Evolutionary conservation across 768 basidiomycete species (phyloP).

Genomic region (Tylopilus plumbeoviolaceoides): DNA sequence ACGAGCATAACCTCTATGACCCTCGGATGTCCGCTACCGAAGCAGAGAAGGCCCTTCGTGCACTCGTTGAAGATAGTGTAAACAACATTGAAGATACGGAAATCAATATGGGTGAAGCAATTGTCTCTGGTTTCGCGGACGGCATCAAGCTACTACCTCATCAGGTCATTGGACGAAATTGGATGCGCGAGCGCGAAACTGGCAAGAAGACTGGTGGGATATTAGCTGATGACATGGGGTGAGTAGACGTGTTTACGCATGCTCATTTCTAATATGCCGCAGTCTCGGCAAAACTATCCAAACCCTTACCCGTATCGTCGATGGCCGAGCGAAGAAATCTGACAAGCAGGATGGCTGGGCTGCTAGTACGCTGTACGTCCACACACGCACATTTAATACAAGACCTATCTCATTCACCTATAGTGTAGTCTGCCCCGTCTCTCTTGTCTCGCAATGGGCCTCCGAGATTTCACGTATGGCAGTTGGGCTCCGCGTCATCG

Average conservation of each 20-base stretch:
- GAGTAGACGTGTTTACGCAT: constrained; percentile 7
- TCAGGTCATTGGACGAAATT: constrained; percentile 78
- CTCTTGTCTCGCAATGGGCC: constrained; percentile 89
- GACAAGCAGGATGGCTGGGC: constrained; percentile 74
- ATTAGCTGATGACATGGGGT: constrained; percentile 91
- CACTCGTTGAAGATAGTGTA: constrained; percentile 66
- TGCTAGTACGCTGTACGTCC: constrained; percentile 58
- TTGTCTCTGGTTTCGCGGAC: constrained; percentile 73
- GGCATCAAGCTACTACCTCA: constrained; percentile 75
- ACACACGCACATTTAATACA: neutral
- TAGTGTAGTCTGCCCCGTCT: constrained; percentile 85
- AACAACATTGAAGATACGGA: constrained; percentile 45
- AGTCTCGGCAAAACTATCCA: constrained; percentile 92
- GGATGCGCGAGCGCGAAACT: constrained; percentile 84
- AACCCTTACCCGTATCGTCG: constrained; percentile 80
- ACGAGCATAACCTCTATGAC: constrained; percentile 25
- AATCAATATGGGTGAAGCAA: constrained; percentile 60
- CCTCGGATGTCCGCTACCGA: constrained; percentile 45
- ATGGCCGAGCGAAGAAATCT: constrained; percentile 65
- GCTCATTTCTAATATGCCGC: constrained; percentile 5
- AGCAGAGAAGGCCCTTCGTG: constrained; percentile 73
- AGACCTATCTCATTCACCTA: neutral
- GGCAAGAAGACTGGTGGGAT: constrained; percentile 83
- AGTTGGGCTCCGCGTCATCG: constrained; percentile 59
- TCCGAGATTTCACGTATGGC: constrained; percentile 76